Base-by-base conservation (phyloP, 2,329 filamentous ascomycete species). In the Cladosporium colombiae region DNA sequence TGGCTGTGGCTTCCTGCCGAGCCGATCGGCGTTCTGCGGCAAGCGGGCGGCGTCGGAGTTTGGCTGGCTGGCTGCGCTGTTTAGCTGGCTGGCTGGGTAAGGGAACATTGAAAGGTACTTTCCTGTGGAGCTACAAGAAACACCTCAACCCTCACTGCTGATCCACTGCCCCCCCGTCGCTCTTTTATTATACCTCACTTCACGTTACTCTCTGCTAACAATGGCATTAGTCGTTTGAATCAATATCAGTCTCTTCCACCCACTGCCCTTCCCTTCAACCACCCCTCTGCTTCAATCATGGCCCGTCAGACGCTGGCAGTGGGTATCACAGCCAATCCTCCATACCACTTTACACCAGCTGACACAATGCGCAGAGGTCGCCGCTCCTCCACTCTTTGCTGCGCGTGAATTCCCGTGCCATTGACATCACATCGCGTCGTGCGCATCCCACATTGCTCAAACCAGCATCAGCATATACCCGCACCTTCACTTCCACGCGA, bases 351-450 rank as follows among this genome's bases (percentile, higher is more conserved):
- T 33, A 64, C 44, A 33, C 33, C 46, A 31, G 29, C 63, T 65
- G 27, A 65, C 23, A 21, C 23, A 23, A 23, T 55, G 27, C 37
- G 49, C 65, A 74, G 72, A 67, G 68, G 52, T 74, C 74, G 64
- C 70, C 71, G 14, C 66, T 68, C 52, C 72, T 72, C 61, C 72
- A 73, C 67, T 73, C 75, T 59, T 68, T 77, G 56, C 68, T 78
- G 62, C 72, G 72, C 67, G 75, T 73, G 16, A 70, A 76, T 62
- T 73, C 73, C 59, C 74, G 75, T 65, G 64, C 75, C 62, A 69
- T 74, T 27, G 73, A 74, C 31, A 74, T 76, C 55, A 69, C 73
- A 68, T 73, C 73, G 68, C 76, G 75, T 73, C 70, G 74, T 40
- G 69, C 71, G 57, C 70, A 74, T 57, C 74, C 74, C 25, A 61